Conservation (phyloP, 352 stramenopile species). For the Phytophthora melonis region DNA sequence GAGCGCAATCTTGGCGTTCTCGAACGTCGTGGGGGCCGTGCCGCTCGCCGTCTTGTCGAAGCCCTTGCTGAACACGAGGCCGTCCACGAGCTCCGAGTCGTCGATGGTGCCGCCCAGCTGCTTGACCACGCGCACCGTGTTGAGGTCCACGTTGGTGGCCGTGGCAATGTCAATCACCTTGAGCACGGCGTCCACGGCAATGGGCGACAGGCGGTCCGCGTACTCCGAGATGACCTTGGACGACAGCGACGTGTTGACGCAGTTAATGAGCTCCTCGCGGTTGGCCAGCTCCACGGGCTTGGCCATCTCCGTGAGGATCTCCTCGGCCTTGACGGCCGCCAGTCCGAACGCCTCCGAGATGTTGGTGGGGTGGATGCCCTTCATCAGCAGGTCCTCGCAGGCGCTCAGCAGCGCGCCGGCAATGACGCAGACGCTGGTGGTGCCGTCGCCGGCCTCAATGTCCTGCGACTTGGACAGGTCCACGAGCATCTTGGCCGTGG, state of each 20-base stretch:
- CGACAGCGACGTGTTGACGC: slow-evolving; percentile 98
- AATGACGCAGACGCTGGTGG: slow-evolving; percentile 98
- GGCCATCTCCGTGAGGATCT: slow-evolving; percentile 92
- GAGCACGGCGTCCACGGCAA: slow-evolving; percentile 99
- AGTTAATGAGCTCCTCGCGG: slow-evolving; percentile 96
- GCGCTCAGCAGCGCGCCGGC: slow-evolving; percentile 98
- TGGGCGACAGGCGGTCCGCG: slow-evolving; percentile 96
- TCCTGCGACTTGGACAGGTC: slow-evolving; percentile 99
- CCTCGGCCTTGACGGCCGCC: slow-evolving; percentile 89
- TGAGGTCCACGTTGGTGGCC: slow-evolving; percentile 97
- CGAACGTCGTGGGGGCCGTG: slow-evolving; percentile 77
- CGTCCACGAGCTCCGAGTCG: slow-evolving; percentile 98
- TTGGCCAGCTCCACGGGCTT: slow-evolving; percentile 95
- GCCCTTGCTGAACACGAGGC: slow-evolving; percentile 98
- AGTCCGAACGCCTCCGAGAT: slow-evolving; percentile 97
- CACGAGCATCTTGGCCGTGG: slow-evolving; percentile 99
- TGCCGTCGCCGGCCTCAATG: slow-evolving; percentile 98
- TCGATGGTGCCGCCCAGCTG: slow-evolving; percentile 99
- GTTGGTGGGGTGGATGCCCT: slow-evolving; percentile 98
- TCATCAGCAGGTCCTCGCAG: slow-evolving; percentile 91
- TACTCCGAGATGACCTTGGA: slow-evolving; percentile 99
- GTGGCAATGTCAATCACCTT: slow-evolving; percentile 94
- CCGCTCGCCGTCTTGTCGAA: slow-evolving; percentile 84
- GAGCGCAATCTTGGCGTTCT: slow-evolving; percentile 99
- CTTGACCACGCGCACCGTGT: slow-evolving; percentile 98